Evolutionary conservation across 495 filamentous ascomycete species (phyloP), one percentile per base, ranked within the genome.

Genomic region (Xanthoparmelia taractica): DNA sequence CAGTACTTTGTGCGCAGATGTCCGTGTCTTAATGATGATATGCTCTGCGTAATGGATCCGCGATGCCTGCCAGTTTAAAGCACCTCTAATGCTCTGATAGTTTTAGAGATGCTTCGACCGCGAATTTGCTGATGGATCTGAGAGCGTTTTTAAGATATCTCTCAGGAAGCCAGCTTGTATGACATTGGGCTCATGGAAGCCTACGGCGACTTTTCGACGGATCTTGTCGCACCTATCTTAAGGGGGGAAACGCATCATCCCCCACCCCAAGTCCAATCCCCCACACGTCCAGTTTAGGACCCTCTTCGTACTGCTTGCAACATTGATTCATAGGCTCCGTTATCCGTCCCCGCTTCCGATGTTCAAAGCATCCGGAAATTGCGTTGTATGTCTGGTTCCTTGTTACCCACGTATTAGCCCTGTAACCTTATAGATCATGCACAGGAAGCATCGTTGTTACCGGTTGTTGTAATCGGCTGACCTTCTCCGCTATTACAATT

Each of bases 161-260:
- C 80, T 78, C 59, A 74, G 72, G 70, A 86, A 81, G 52, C 72
- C 69, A n/a, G 80, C 79, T 68, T 83, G 76, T 1, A 77, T 83
- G 37, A 83, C 70, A 48, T 74, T 76, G 27, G 74, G 68, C 54
- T 75, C 73, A 37, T 71, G 70, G 6, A 86, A 74, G 54, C 84
- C 74, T 0, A 77, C 75, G 40, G 71, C 72, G 62, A 86, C 81
- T 72, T 85, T 86, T 57, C 71, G 73, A 8, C 80, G 77, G 38
- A 85, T 67, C 64, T 83, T 80, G 65, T 85, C 79, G 67, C 81
- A 86, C n/a, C n/a, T n/a, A n/a, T n/a, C n/a, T n/a, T n/a, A n/a
- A n/a, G n/a, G n/a, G n/a, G n/a, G n/a, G n/a, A n/a, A n/a, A n/a
- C n/a, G n/a, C n/a, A n/a, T n/a, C n/a, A n/a, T n/a, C n/a, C n/a